phyloP scores from a whole-genome alignment of 495 filamentous ascomycete species.

The Aspergillus taichungensis region DNA sequence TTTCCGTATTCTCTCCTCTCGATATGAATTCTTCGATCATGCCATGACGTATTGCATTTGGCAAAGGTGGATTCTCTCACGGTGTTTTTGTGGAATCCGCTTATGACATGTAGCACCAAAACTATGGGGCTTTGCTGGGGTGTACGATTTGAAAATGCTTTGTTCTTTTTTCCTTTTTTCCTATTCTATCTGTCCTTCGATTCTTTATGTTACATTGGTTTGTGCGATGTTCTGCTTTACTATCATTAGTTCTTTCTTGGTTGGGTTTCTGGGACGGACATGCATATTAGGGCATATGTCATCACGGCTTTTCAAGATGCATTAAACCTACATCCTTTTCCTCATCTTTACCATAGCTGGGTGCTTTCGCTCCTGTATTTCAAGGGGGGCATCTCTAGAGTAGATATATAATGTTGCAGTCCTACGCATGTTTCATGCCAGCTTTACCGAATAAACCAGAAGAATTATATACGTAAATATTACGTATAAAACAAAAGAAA shows the following conservation, averaged over 20 bases:
- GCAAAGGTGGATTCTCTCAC: constrained; percentile 17
- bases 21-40: constrained; percentile 17
- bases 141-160: constrained; percentile 12
- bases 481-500: too few species aligned
- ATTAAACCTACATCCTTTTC: constrained; percentile 11
- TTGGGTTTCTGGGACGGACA: constrained; percentile 22
- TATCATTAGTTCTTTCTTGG: constrained; percentile 25
- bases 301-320: constrained; percentile 15
- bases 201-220: constrained; percentile 6
- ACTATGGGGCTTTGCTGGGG: constrained; percentile 11
- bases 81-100: constrained; percentile 21
- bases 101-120: constrained; percentile 16
- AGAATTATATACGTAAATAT: too few species aligned
- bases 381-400: neutral
- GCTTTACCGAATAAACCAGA: too few species aligned
- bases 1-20: constrained; percentile 8
- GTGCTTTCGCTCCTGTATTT: constrained; percentile 9
- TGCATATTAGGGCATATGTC: constrained; percentile 18
- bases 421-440: too few species aligned
- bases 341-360: constrained; percentile 9
- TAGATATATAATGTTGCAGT: too few species aligned
- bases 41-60: constrained; percentile 20
- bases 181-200: constrained; percentile 15
- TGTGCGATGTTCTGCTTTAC: constrained; percentile 19
- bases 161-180: constrained; percentile 13